Evolutionary conservation across 2,329 filamentous ascomycete genomes (phyloP).

Genomic region (Aspergillus carbonarius): DNA sequence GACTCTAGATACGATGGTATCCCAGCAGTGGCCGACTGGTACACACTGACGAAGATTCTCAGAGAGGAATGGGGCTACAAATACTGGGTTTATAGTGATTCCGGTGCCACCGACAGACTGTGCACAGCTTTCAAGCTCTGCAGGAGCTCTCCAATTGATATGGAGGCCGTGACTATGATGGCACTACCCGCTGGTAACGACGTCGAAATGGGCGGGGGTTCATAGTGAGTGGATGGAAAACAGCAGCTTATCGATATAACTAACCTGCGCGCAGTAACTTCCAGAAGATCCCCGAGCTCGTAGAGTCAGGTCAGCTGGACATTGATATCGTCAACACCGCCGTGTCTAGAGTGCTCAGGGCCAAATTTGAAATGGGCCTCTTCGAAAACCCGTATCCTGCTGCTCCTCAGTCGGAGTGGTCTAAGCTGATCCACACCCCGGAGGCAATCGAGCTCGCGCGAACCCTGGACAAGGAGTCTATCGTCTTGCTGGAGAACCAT

Average conservation of each 20-base stretch:
- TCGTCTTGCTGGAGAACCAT: conserved; percentile 61
- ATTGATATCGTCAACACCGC: conserved; percentile 63
- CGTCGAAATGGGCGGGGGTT: conserved; percentile 73
- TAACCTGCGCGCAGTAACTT: conserved; percentile 52
- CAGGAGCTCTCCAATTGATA: conserved; percentile 59
- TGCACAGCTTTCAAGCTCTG: conserved; percentile 66
- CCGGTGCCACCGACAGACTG: conserved; percentile 68
- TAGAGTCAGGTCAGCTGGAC: conserved; percentile 61
- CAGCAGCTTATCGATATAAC: not conserved
- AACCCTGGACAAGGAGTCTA: conserved; percentile 64
- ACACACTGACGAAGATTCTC: conserved; percentile 67
- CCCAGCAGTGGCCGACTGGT: conserved; percentile 64
- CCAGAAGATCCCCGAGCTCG: conserved; percentile 63
- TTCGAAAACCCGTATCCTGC: conserved; percentile 69
- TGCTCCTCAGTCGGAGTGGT: conserved; percentile 56
- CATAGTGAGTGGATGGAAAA: conserved; percentile 47
- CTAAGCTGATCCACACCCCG: conserved; percentile 61
- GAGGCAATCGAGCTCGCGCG: conserved; percentile 60
- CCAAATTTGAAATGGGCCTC: conserved; percentile 68
- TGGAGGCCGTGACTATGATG: conserved; percentile 63
- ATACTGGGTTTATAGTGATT: conserved; percentile 65
- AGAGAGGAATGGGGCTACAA: conserved; percentile 72
- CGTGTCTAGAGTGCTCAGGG: conserved; percentile 63
- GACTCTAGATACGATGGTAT: conserved; percentile 63
- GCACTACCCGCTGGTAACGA: conserved; percentile 68